phyloP scores from a whole-genome alignment of 2,329 filamentous ascomycete genomes.

The Fusarium bactridioides region DNA sequence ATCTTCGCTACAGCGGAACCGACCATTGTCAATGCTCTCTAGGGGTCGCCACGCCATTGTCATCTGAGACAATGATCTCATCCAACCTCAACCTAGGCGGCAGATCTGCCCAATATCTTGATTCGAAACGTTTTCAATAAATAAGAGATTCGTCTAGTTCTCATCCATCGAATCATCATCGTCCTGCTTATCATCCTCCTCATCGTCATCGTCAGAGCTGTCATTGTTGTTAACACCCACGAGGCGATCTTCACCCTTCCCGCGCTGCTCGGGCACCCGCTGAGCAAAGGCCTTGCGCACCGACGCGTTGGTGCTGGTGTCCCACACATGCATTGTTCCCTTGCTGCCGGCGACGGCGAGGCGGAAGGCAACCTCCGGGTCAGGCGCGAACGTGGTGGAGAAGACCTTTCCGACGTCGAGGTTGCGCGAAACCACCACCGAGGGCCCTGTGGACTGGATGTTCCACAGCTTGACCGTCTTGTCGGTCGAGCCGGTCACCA shows the following conservation, averaged over 20 bases:
- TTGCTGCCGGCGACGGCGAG: conserved; percentile 94
- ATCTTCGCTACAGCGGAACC: background rate
- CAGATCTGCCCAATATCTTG: conserved; percentile 1
- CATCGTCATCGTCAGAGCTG: conserved; percentile 68
- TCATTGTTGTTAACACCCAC: conserved; percentile 77
- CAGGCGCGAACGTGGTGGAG: conserved; percentile 87
- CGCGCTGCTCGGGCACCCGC: conserved; percentile 65
- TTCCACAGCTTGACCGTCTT: conserved; percentile 98
- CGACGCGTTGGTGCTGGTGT: conserved; percentile 89
- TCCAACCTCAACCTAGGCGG: conserved; percentile 3
- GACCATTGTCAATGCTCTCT: conserved; percentile 14
- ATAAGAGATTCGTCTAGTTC: conserved; percentile 48
- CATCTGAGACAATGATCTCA: conserved; percentile 20
- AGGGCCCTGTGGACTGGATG: conserved; percentile 79
- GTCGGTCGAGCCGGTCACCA: conserved; percentile 93
- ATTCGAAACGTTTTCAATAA: conserved; percentile 8
- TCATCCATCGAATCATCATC: conserved; percentile 63
- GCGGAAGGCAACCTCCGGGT: conserved; percentile 88
- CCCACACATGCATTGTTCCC: conserved; percentile 92
- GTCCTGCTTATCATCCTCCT: conserved; percentile 64
- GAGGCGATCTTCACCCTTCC: conserved; percentile 76
- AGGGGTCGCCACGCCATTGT: conserved; percentile 8
- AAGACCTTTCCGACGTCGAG: conserved; percentile 96
- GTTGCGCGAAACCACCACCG: conserved; percentile 90
- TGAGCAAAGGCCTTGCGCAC: conserved; percentile 84